Conservation (phyloP, 805 yeast species). For the Priceomyces melissophilus region DNA sequence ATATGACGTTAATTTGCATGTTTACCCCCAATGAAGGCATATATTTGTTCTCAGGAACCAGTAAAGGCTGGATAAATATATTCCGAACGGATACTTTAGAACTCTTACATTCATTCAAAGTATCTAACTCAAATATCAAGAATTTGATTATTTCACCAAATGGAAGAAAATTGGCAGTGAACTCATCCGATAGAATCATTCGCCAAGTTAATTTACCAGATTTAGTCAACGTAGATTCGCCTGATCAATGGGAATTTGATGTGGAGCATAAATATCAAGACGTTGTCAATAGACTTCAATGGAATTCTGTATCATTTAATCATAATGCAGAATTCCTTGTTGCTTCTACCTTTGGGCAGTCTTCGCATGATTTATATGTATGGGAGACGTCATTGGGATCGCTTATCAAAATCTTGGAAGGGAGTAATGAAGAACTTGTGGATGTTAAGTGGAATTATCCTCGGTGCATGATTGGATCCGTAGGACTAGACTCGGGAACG, state of each 20-base stretch:
- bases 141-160: constrained; percentile 56
- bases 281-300: constrained; percentile 80
- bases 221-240: constrained; percentile 25
- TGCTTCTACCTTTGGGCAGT: constrained; percentile 79
- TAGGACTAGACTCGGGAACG: constrained; percentile 81
- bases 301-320: constrained; percentile 79
- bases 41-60: constrained; percentile 69
- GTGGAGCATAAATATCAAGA: constrained; percentile 84
- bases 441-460: constrained; percentile 85
- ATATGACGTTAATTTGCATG: constrained; percentile 47
- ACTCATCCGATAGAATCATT: constrained; percentile 74
- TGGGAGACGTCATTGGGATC: constrained; percentile 93
- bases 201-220: constrained; percentile 57
- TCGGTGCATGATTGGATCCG: constrained; percentile 71
- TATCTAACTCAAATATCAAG: constrained; percentile 71
- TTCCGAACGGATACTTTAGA: constrained; percentile 25
- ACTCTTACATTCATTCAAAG: constrained; percentile 47
- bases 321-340: constrained; percentile 77
- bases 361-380: constrained; percentile 83
- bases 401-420: constrained; percentile 84
- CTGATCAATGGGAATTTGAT: constrained; percentile 51
- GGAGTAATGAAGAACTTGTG: constrained; percentile 82
- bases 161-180: constrained; percentile 63
- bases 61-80: constrained; percentile 72
- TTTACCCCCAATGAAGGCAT: constrained; percentile 51